A percentile compares a stretch with the other conserved stretches of the same genome.
Conservation (phyloP, 352 stramenopile species). For the Plasmopara viticola region DNA sequence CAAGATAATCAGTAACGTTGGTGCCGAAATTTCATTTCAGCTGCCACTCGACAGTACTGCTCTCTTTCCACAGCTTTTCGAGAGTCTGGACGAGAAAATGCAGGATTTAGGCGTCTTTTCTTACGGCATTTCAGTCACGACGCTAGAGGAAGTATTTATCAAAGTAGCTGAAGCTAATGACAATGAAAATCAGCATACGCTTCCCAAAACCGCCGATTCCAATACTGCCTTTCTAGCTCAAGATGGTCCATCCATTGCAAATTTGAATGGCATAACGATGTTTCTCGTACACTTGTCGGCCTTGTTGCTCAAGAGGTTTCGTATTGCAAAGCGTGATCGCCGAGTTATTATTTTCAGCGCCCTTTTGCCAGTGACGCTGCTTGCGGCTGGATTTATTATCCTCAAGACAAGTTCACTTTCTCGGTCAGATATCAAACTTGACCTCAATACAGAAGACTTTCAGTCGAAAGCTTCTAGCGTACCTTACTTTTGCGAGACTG, state of each 20-base stretch:
- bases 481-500: slow-evolving; percentile 44
- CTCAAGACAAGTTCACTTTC: slow-evolving; percentile 57
- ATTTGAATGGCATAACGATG: slow-evolving; percentile 23
- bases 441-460: slow-evolving; percentile 35
- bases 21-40: slow-evolving; percentile 73
- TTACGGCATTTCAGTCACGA: slow-evolving; percentile 88
- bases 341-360: slow-evolving; percentile 83
- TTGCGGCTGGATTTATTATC: slow-evolving; percentile 70
- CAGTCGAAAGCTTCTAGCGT: slow-evolving; percentile 16
- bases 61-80: slow-evolving; percentile 65
- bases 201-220: slow-evolving; percentile 24
- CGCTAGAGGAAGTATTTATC: slow-evolving; percentile 88
- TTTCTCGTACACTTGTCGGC: slow-evolving; percentile 86
- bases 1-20: slow-evolving; percentile 69
- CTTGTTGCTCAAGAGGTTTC: slow-evolving; percentile 86
- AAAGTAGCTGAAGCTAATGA: slow-evolving; percentile 69
- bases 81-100: slow-evolving; percentile 47
- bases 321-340: slow-evolving; percentile 88
- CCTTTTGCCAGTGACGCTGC: slow-evolving; percentile 70
- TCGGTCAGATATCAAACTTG: slow-evolving; percentile 39
- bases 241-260: slow-evolving; percentile 14
- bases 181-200: slow-evolving; percentile 48
- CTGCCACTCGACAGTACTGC: slow-evolving; percentile 49
- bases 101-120: slow-evolving; percentile 37
- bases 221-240: slow-evolving; percentile 1